Conservation (phyloP, 2,329 filamentous ascomycete species). For the Purpureocillium takamizusanense region DNA sequence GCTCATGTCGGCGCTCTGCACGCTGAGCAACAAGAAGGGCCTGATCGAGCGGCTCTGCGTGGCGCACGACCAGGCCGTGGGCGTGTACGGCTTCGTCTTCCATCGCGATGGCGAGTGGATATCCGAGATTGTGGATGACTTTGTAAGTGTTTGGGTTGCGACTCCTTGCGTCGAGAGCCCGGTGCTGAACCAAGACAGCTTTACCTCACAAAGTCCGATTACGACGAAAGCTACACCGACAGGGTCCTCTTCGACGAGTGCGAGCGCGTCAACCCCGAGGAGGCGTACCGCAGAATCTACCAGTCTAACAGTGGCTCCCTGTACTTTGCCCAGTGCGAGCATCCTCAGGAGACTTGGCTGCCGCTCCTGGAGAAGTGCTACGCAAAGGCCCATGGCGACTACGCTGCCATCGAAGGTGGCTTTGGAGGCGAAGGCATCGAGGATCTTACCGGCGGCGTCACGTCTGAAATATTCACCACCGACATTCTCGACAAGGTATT, state of each 20-base stretch:
- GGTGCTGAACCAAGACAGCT: slow-evolving; percentile 20
- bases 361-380: slow-evolving; percentile 73
- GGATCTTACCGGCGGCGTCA: slow-evolving; percentile 56
- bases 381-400: slow-evolving; percentile 75
- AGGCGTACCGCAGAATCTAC: slow-evolving; percentile 58
- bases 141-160: slow-evolving; percentile 20
- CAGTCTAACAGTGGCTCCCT: slow-evolving; percentile 67
- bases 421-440: slow-evolving; percentile 53
- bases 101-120: slow-evolving; percentile 70
- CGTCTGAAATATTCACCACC: slow-evolving; percentile 54
- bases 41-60: slow-evolving; percentile 69
- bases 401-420: slow-evolving; percentile 63
- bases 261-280: slow-evolving; percentile 42
- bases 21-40: slow-evolving; percentile 62
- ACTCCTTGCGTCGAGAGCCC: neutral
- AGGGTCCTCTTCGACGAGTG: slow-evolving; percentile 33
- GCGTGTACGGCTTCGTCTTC: slow-evolving; percentile 82
- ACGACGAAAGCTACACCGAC: slow-evolving; percentile 46
- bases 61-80: slow-evolving; percentile 60
- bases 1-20: slow-evolving; percentile 74
- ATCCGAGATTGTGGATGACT: slow-evolving; percentile 49
- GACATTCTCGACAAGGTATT: slow-evolving; percentile 63
- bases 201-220: slow-evolving; percentile 48
- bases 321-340: slow-evolving; percentile 67
- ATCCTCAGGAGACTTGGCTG: slow-evolving; percentile 72